phyloP scores from a whole-genome alignment of 345 rosid genomes.

The Lenwebbia sp. region DNA sequence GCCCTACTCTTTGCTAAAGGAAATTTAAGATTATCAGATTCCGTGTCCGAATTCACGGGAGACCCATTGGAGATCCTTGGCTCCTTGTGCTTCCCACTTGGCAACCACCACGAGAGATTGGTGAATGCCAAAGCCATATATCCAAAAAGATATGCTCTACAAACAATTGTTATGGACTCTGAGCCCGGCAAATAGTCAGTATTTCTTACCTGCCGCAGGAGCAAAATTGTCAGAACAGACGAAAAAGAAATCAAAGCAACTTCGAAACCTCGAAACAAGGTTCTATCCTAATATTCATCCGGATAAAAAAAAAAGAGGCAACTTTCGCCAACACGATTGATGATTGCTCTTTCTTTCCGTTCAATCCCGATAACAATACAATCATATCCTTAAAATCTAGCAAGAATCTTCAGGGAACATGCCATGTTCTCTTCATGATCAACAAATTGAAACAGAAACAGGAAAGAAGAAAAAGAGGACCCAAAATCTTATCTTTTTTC shows the following conservation, averaged over 20 bases:
- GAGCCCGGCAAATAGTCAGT: background rate
- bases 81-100: conserved; percentile 49
- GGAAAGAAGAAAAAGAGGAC: background rate
- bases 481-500: background rate
- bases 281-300: background rate
- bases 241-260: background rate
- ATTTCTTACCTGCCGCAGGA: background rate
- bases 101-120: conserved; percentile 54
- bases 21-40: conserved; percentile 46
- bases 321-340: background rate
- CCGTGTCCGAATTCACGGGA: conserved; percentile 26
- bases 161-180: background rate
- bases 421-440: background rate
- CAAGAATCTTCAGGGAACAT: background rate
- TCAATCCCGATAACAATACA: background rate
- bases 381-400: background rate
- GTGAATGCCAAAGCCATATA: conserved; percentile 51
- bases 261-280: background rate
- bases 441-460: background rate
- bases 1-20: conserved; percentile 27
- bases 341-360: background rate
- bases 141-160: background rate
- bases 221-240: background rate
- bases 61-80: conserved; percentile 30
- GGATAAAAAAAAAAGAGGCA: background rate